These are phyloP conservation scores for Flagelloscypha sp. DNA, from an alignment of 768 basidiomycete species.

Conservation along the genomic window DNA sequence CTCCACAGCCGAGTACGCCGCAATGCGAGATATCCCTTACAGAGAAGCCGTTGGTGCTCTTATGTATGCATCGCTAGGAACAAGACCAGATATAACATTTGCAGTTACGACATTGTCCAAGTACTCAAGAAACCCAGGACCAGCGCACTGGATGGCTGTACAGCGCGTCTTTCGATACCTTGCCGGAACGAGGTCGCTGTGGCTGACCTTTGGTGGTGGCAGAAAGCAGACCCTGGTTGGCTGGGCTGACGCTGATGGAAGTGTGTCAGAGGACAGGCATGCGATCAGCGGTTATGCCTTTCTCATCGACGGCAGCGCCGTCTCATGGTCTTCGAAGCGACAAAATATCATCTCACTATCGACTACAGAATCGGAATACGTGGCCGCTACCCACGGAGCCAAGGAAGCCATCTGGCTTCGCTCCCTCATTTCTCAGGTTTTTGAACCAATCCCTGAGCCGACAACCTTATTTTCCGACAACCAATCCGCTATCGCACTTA, in stretches of 20 bases:
- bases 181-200: constrained; percentile 11
- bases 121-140: constrained; percentile 11
- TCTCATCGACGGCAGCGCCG: constrained; percentile 19
- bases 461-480: constrained; percentile 17
- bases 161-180: constrained; percentile 20
- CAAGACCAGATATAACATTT: constrained; percentile 25
- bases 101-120: constrained; percentile 17
- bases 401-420: constrained; percentile 24
- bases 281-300: constrained; percentile 27
- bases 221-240: constrained; percentile 18
- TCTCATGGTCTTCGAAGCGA: constrained; percentile 26
- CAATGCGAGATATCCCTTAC: constrained; percentile 20
- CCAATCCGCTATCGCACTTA: constrained; percentile 14
- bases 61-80: constrained; percentile 23
- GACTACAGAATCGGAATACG: constrained; percentile 17
- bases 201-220: constrained; percentile 19
- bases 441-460: constrained; percentile 6
- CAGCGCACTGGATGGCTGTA: constrained; percentile 22
- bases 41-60: constrained; percentile 21
- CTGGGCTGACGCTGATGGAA: constrained; percentile 18
- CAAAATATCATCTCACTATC: constrained; percentile 22
- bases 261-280: constrained; percentile 16
- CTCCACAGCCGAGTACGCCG: constrained; percentile 11
- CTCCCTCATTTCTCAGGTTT: constrained; percentile 15
- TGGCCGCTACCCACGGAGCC: constrained; percentile 17